Evolutionary conservation across 768 basidiomycete genomes (phyloP).

Genomic region (Suillus hirtellus): DNA sequence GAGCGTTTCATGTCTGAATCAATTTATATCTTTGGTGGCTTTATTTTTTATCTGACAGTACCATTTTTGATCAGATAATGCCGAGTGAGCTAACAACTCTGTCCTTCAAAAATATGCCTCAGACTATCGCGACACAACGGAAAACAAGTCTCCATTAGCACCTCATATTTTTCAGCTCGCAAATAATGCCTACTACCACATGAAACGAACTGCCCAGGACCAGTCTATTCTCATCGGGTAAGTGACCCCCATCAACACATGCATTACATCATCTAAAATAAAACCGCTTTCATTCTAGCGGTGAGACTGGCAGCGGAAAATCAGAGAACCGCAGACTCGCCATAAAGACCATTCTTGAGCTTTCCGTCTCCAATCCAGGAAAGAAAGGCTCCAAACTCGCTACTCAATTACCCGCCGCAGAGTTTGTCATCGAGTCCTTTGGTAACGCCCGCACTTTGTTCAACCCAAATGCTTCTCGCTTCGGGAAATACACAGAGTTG

Average conservation of each 20-base stretch:
- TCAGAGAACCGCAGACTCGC: constrained; percentile 88
- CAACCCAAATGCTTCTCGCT: constrained; percentile 94
- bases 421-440: constrained; percentile 95
- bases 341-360: constrained; percentile 89
- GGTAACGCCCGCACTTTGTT: constrained; percentile 90
- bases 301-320: constrained; percentile 92
- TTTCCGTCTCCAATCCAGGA: constrained; percentile 83
- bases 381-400: constrained; percentile 94
- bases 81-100: too few relatives aligned
- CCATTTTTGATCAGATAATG: too few relatives aligned
- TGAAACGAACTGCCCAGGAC: constrained; percentile 91
- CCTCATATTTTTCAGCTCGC: constrained; percentile 94
- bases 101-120: constrained; percentile 83
- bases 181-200: constrained; percentile 93
- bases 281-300: constrained; percentile 45
- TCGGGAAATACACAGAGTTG: constrained; percentile 97
- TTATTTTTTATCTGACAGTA: too few relatives aligned
- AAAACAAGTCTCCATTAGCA: constrained; percentile 57
- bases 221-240: constrained; percentile 87
- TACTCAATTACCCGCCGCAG: constrained; percentile 83
- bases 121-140: constrained; percentile 76
- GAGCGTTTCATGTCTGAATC: constrained; percentile 85
- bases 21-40: too few relatives aligned
- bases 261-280: constrained; percentile 3
- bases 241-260: constrained; percentile 25